Evolutionary conservation across 1,139 yeast genomes (phyloP).

Genomic region (Magnusiomyces paraingens): DNA sequence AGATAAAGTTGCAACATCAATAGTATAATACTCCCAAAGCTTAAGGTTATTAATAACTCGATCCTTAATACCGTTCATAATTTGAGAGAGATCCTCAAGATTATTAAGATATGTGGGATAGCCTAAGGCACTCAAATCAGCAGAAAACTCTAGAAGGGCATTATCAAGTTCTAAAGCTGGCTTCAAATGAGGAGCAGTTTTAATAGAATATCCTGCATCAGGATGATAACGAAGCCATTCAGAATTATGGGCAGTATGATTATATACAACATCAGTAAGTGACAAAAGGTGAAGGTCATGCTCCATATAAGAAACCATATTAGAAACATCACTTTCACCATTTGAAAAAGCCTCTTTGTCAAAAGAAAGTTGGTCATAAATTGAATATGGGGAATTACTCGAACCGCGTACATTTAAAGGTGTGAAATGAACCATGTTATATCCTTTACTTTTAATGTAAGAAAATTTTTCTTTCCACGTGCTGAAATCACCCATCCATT

Average conservation of each 20-base stretch:
- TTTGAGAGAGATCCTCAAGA: constrained; percentile 47
- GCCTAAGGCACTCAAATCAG: constrained; percentile 46
- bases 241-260: constrained; percentile 91
- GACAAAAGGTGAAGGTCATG: constrained; percentile 57
- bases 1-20: constrained; percentile 41
- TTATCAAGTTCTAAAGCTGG: constrained; percentile 82
- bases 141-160: constrained; percentile 58
- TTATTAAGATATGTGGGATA: constrained; percentile 50
- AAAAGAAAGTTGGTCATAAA: constrained; percentile 73
- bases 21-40: constrained; percentile 85
- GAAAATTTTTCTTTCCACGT: constrained; percentile 64
- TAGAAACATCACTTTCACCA: constrained; percentile 42
- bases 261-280: constrained; percentile 87
- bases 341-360: constrained; percentile 59
- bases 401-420: constrained; percentile 87
- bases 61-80: constrained; percentile 59
- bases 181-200: constrained; percentile 82
- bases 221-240: constrained; percentile 80
- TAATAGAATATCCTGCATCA: constrained; percentile 78
- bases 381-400: constrained; percentile 88
- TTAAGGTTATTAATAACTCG: constrained; percentile 62
- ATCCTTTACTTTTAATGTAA: constrained; percentile 64
- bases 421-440: constrained; percentile 93
- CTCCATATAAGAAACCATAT: constrained; percentile 46
- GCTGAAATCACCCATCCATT: constrained; percentile 71